Evolutionary conservation across 2,329 filamentous ascomycete species (phyloP), one percentile per base, ranked within the genome.

Genomic region (Exophiala bonariae): DNA sequence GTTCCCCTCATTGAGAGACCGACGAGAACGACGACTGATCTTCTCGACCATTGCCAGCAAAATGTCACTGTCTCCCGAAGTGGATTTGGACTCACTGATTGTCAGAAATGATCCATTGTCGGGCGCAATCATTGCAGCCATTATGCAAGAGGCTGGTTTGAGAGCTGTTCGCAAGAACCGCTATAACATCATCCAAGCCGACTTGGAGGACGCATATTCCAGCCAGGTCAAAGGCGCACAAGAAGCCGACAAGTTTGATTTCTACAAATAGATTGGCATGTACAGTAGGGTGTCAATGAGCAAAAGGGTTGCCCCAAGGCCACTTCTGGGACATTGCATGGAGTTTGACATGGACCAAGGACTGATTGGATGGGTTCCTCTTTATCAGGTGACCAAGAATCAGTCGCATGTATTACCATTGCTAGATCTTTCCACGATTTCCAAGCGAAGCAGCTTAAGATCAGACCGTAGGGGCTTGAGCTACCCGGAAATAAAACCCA

Each of bases 71-170:
- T 91, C 90, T 10, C 93, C 93, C 37, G 93, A 99, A 69, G 93
- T 96, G 45, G 93, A 99, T 67, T 77, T 99, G 54, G 93, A 99
- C 72, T 93, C 87, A 58, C 76, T 99, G 63, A 99, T 99, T 63
- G 90, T 96, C 58, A 84, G 93, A 62, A 99, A 97, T 66, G 93
- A 99, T 66, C 93, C 93, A 2, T 76, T 99, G 39, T 95, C 88
- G 39, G 93, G 93, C 61, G 93, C 93, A 47, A 86, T 99, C 61
- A 99, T 99, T 66, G 91, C 93, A 38, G 93, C 93, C 41, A 96
- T 99, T 66, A 99, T 99, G 93, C 93, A 99, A 71, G 93, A 99
- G 74, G 93, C 93, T 23, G 93, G 93, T 58, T 78, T 99, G 59
- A 82, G 91, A 58, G 92, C 92, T 19, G 92, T 97, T 56, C 81